Percentiles rank a stretch among this genome's conserved stretches.
Conservation (phyloP, 2,329 filamentous ascomycete genomes). For the Penicillium sp. region DNA sequence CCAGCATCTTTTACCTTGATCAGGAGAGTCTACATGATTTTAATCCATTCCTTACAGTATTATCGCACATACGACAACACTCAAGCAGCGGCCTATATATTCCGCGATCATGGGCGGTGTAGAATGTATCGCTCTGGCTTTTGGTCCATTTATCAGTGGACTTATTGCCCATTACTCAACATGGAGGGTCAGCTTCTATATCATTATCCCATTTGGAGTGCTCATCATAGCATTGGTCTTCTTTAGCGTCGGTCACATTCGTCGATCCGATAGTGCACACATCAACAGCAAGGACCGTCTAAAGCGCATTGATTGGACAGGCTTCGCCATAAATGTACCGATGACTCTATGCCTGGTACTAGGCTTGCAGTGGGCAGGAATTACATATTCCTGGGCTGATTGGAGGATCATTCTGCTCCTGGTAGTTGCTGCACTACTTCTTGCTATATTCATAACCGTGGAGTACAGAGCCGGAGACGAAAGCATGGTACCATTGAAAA, state of each 20-base stretch:
- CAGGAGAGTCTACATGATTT: not conserved
- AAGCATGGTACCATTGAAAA: constrained; percentile 49
- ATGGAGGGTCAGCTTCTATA: constrained; percentile 10
- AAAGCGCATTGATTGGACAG: constrained; percentile 4
- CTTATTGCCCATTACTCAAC: not conserved
- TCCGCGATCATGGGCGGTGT: not conserved
- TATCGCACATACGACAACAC: not conserved
- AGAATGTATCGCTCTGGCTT: constrained; percentile 7
- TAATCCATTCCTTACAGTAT: not conserved
- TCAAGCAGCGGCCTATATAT: constrained; percentile 1
- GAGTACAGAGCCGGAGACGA: constrained; percentile 40
- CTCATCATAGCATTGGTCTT: not conserved
- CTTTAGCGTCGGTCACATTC: not conserved
- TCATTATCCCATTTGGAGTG: constrained; percentile 2
- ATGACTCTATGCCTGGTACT: constrained; percentile 38
- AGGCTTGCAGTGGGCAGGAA: constrained; percentile 46
- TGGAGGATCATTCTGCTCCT: constrained; percentile 43
- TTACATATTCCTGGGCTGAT: constrained; percentile 32
- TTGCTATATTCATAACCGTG: constrained; percentile 32
- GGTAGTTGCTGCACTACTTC: constrained; percentile 40
- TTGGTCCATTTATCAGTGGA: constrained; percentile 12
- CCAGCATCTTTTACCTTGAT: not conserved
- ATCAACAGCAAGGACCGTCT: not conserved
- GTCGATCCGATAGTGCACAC: not conserved
- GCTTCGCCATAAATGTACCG: not conserved